phyloP scores from a whole-genome alignment of 345 rosid species.

The Aegle marmelos region DNA sequence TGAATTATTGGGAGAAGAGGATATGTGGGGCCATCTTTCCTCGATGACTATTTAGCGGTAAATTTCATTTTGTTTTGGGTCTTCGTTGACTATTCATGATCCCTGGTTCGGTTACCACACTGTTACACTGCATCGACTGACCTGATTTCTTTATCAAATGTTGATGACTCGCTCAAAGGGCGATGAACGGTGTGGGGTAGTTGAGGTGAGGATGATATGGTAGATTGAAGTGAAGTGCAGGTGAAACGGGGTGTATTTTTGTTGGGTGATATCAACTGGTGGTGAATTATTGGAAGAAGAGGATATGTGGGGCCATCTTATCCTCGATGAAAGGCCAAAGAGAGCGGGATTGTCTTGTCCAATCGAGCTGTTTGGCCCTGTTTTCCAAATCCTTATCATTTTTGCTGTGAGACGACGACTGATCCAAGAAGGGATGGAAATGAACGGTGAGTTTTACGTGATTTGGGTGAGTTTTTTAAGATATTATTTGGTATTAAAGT shows the following conservation, averaged over 20 bases:
- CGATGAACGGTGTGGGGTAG: not conserved
- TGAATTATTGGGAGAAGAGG: not conserved
- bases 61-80: too few relatives aligned
- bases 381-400: conserved; percentile 25
- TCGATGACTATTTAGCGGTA: too few relatives aligned
- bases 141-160: not conserved
- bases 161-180: not conserved
- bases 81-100: not conserved
- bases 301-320: conserved; percentile 31
- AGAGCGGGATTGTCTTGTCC: conserved; percentile 24
- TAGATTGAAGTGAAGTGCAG: not conserved
- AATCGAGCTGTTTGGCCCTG: conserved; percentile 6
- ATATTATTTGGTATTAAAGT: too few relatives aligned
- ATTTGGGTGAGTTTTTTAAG: too few relatives aligned
- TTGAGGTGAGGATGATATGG: not conserved
- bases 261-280: not conserved
- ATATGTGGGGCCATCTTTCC: conserved; percentile 36
- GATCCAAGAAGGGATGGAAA: too few relatives aligned
- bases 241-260: not conserved
- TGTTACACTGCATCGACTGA: not conserved
- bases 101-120: not conserved
- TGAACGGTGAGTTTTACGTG: not conserved
- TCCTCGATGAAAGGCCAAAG: conserved; percentile 29
- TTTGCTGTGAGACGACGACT: not conserved
- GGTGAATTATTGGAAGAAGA: not conserved